Conservation (phyloP, 129 eudicot genomes). For the Flaveria ramosissima region DNA sequence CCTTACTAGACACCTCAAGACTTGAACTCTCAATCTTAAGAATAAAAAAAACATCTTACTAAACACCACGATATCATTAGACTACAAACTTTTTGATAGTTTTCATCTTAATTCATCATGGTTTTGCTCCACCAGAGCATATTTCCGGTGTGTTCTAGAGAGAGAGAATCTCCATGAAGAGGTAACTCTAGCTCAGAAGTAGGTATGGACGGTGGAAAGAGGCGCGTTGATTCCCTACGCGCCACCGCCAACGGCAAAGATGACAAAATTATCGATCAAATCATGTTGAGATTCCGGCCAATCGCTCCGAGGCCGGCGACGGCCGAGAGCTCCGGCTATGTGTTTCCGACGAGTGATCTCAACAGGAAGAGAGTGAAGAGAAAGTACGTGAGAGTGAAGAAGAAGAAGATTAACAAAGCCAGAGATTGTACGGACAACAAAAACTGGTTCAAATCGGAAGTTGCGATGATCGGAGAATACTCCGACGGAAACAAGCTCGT, state of each 20-base stretch:
- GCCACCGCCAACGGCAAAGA: constrained; percentile 14
- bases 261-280: constrained; percentile 46
- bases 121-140: constrained; percentile 13
- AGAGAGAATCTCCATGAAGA: constrained; percentile 21
- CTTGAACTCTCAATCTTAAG: too few relatives aligned
- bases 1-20: too few relatives aligned
- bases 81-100: neutral
- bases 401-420: constrained; percentile 20
- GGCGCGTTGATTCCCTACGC: constrained; percentile 23
- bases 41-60: too few relatives aligned
- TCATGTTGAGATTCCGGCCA: constrained; percentile 73
- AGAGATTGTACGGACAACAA: neutral
- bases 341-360: constrained; percentile 13
- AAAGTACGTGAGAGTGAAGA: constrained; percentile 58
- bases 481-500: neutral
- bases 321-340: constrained; percentile 24
- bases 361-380: constrained; percentile 46
- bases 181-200: neutral
- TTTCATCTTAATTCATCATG: constrained; percentile 26
- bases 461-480: constrained; percentile 21
- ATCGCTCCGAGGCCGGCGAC: constrained; percentile 65
- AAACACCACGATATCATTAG: too few relatives aligned
- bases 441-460: constrained; percentile 29
- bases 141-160: constrained; percentile 27
- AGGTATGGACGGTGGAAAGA: constrained; percentile 36